Conservation (phyloP, 106 monocot species). For the Amphibolis antarctica region DNA sequence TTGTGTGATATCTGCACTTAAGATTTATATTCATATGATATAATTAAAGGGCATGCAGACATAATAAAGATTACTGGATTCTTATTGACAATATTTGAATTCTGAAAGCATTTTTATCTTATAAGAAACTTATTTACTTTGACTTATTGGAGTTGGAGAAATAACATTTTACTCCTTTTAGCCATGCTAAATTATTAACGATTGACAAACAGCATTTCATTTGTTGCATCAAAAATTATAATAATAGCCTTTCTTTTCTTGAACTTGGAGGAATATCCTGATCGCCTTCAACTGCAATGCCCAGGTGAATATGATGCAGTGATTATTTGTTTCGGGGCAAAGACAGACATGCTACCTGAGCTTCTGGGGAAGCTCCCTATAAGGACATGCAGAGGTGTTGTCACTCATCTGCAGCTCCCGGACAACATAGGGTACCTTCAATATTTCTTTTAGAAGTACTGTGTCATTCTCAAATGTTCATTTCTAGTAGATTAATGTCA, state of each 20-base stretch:
- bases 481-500: neutral
- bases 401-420: constrained; percentile 63
- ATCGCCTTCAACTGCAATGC: neutral
- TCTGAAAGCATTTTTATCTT: too few species aligned
- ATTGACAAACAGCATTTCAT: too few species aligned
- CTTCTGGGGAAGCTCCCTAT: constrained; percentile 78
- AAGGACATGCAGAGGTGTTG: constrained; percentile 75
- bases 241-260: too few species aligned
- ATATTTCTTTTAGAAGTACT: neutral
- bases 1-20: too few species aligned
- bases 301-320: constrained; percentile 75
- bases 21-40: too few species aligned
- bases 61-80: too few species aligned
- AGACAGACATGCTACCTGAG: constrained; percentile 54
- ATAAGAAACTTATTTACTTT: neutral
- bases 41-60: too few species aligned
- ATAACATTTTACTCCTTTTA: neutral
- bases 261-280: too few species aligned
- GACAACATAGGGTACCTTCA: constrained; percentile 25
- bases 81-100: too few species aligned
- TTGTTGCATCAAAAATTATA: too few species aligned
- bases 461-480: neutral
- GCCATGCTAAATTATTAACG: neutral
- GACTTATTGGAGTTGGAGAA: too few species aligned
- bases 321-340: constrained; percentile 85